Base-by-base conservation (phyloP, 192 early-diverging fungal genomes). In the Mortierella antarctica region DNA sequence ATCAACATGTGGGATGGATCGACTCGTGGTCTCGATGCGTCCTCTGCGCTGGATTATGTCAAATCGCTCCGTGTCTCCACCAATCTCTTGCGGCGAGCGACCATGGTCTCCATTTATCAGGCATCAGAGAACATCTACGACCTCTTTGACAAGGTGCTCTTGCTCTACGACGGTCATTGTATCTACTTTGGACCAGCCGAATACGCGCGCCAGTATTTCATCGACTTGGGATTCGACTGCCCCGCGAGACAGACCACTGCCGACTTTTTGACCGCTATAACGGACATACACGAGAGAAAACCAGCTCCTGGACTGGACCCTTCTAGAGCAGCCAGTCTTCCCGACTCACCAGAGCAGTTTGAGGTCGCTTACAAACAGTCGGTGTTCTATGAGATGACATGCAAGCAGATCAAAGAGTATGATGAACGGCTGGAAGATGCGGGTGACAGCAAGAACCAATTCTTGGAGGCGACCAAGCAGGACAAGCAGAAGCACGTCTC, bases 41-140 rank as follows among this genome's bases (percentile, higher is more conserved):
- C 92, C 56, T 93, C 91, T 5, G 93, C 95, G 48, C 84, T 96
- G 11, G 94, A 96, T 75, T 96, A 93, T 54, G 89, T 93, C 65
- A 88, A 90, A 53, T 92, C 89, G 17, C 86, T 96, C 49, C 90
- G 94, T 57, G 91, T 93, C 63, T 86, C 86, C 84, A 89, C 92
- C 40, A 91, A 94, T 66, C 84, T 92, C 50, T 81, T 91, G 66
- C 83, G 90, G 18, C 90, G 90, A 71, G 85, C 92, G 5, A 89
- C 89, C 3, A 75, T 93, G 51, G 86, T 87, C 4, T 88, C 89
- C 17, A 83, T 91, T 51, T 91, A 91, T 78, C 94, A 95, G 74
- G 92, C 93, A n/a, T 80, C 92, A 8, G 93, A 96, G 71, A 92
- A 86, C 83, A 94, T 95, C 66, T 94, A 88, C 74, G 81, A 88